phyloP scores from a whole-genome alignment of 208 protist genomes.

The Sergeia podlipaevii region DNA sequence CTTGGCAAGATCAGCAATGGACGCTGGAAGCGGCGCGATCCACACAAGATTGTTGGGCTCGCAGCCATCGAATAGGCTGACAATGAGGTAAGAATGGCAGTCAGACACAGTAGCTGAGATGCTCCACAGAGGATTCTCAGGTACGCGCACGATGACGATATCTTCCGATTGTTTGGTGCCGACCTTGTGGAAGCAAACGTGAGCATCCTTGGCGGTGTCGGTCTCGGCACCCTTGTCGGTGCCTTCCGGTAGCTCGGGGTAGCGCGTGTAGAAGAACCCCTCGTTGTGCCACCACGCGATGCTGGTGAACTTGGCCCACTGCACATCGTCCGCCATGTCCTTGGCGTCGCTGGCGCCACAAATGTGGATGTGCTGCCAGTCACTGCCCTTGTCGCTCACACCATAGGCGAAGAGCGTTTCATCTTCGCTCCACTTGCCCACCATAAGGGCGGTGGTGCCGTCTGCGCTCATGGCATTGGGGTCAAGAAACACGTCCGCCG shows the following conservation, averaged over 20 bases:
- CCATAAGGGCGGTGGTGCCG: slow-evolving; percentile 75
- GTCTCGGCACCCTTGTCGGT: slow-evolving; percentile 87
- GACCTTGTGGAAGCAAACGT: slow-evolving; percentile 88
- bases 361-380: slow-evolving; percentile 89
- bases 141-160: slow-evolving; percentile 56
- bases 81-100: slow-evolving; percentile 74
- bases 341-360: slow-evolving; percentile 41
- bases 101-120: slow-evolving; percentile 68
- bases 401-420: slow-evolving; percentile 85
- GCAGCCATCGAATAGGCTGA: slow-evolving; percentile 63
- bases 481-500: slow-evolving; percentile 86
- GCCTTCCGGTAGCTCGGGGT: slow-evolving; percentile 48
- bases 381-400: slow-evolving; percentile 84
- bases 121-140: slow-evolving; percentile 74
- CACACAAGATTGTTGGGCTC: slow-evolving; percentile 85
- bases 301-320: slow-evolving; percentile 90
- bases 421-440: slow-evolving; percentile 59
- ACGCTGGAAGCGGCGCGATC: slow-evolving; percentile 52
- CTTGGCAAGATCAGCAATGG: slow-evolving; percentile 24
- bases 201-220: slow-evolving; percentile 65
- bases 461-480: slow-evolving; percentile 85
- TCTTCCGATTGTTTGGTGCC: slow-evolving; percentile 80
- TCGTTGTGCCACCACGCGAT: slow-evolving; percentile 79
- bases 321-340: slow-evolving; percentile 64
- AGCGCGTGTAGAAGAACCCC: slow-evolving; percentile 94